Percentiles rank a stretch among this genome's conserved stretches.
Evolutionary conservation across 2,329 filamentous ascomycete genomes (phyloP).

Genomic region (Hortaea werneckii): DNA sequence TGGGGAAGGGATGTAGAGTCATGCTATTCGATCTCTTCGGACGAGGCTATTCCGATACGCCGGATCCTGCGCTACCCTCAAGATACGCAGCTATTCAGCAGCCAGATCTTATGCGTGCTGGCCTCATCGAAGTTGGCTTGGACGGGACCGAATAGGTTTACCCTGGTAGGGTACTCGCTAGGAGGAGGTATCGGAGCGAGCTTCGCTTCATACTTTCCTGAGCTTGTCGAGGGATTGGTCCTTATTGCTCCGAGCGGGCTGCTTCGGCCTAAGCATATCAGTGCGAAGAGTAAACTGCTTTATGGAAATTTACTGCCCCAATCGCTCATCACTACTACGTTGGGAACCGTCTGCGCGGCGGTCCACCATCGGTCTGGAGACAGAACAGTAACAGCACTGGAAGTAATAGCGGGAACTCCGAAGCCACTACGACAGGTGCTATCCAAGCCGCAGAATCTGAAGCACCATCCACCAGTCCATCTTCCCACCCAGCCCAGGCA

Average conservation of each 20-base stretch:
- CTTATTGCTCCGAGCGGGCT: constrained; percentile 73
- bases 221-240: constrained; percentile 58
- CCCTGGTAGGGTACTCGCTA: constrained; percentile 68
- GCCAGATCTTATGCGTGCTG: constrained; percentile 61
- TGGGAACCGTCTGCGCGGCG: constrained; percentile 34
- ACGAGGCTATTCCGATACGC: constrained; percentile 66
- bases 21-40: constrained; percentile 73
- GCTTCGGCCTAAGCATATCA: constrained; percentile 54
- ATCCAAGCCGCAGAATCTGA: constrained; percentile 14
- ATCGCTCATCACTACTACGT: constrained; percentile 45
- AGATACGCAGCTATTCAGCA: constrained; percentile 61
- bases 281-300: constrained; percentile 50
- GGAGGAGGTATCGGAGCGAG: constrained; percentile 63
- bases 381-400: background rate
- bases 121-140: constrained; percentile 60
- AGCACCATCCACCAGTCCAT: constrained; percentile 2
- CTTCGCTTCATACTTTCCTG: constrained; percentile 60
- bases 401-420: background rate
- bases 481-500: constrained; percentile 9
- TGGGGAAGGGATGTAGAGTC: constrained; percentile 58
- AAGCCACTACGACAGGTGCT: constrained; percentile 1
- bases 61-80: constrained; percentile 58
- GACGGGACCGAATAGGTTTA: constrained; percentile 49
- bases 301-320: constrained; percentile 56
- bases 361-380: background rate